Percentiles rank a stretch among this genome's conserved stretches.
Conservation (phyloP, 2,329 filamentous ascomycete species). For the Trichoderma sp. region DNA sequence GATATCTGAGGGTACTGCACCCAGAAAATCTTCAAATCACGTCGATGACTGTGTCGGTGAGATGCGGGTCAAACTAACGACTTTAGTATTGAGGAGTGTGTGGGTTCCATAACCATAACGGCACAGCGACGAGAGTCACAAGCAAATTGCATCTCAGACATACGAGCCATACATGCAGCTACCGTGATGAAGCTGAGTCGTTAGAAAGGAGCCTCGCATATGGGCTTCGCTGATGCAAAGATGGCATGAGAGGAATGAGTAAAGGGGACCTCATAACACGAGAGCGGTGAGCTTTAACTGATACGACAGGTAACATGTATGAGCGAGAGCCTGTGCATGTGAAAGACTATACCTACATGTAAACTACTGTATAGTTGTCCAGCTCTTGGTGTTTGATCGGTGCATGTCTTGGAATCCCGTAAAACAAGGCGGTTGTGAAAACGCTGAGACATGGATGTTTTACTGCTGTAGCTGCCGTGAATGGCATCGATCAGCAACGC, state of each 20-base stretch:
- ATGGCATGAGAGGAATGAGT: neutral
- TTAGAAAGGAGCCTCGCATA: neutral
- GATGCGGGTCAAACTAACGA: neutral
- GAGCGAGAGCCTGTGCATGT: neutral
- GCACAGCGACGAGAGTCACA: neutral
- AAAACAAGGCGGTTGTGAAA: neutral
- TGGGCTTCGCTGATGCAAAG: neutral
- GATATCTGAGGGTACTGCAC: neutral
- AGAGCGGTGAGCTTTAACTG: neutral
- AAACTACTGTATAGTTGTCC: neutral
- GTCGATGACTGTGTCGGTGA: neutral
- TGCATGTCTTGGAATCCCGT: neutral
- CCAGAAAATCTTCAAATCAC: neutral
- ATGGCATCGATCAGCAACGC: neutral
- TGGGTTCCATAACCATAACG: neutral
- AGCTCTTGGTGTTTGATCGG: neutral
- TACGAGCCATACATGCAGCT: neutral
- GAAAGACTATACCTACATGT: neutral
- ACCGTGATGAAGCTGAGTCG: neutral
- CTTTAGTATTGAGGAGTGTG: neutral
- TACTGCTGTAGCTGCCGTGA: neutral
- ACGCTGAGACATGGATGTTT: neutral
- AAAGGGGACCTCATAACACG: neutral
- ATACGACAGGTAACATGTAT: neutral
- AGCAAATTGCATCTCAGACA: neutral